Percentiles rank a stretch among this genome's conserved stretches.
Conservation (phyloP, 805 yeast species). For the Kazachstania bromeliacearum region DNA sequence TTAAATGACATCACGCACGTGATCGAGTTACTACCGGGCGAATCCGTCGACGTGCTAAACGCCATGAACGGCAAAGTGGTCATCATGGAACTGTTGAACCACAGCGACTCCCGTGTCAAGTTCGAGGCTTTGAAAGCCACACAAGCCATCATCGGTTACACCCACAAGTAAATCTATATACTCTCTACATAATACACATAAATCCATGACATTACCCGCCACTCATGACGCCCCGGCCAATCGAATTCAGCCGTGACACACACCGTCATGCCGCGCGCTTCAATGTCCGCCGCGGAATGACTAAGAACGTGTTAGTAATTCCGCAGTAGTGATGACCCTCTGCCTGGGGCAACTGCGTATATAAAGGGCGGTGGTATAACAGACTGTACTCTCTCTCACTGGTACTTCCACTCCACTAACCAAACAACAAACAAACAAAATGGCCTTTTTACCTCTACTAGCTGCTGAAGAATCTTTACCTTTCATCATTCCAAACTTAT, state of each 20-base stretch:
- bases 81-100: slow-evolving; percentile 76
- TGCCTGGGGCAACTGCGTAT: neutral
- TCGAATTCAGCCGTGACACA: neutral
- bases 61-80: slow-evolving; percentile 58
- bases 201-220: neutral
- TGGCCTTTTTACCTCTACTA: slow-evolving; percentile 40
- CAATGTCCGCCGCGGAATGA: neutral
- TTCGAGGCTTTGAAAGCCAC: slow-evolving; percentile 93
- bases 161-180: slow-evolving; percentile 36
- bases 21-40: slow-evolving; percentile 48
- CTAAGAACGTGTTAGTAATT: too few relatives aligned
- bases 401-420: neutral
- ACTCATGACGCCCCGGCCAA: neutral
- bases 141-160: slow-evolving; percentile 83
- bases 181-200: too few relatives aligned
- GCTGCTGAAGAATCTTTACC: slow-evolving; percentile 51
- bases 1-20: slow-evolving; percentile 59
- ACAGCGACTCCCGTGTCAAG: slow-evolving; percentile 76
- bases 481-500: slow-evolving; percentile 53
- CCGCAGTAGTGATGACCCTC: too few relatives aligned
- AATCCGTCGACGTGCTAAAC: slow-evolving; percentile 44
- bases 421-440: slow-evolving; percentile 8
- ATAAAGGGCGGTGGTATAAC: neutral
- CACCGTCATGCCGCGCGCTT: neutral
- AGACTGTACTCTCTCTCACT: neutral